Evolutionary conservation across 2,329 filamentous ascomycete genomes (phyloP).

Genomic region (Penicillium oxalicum): DNA sequence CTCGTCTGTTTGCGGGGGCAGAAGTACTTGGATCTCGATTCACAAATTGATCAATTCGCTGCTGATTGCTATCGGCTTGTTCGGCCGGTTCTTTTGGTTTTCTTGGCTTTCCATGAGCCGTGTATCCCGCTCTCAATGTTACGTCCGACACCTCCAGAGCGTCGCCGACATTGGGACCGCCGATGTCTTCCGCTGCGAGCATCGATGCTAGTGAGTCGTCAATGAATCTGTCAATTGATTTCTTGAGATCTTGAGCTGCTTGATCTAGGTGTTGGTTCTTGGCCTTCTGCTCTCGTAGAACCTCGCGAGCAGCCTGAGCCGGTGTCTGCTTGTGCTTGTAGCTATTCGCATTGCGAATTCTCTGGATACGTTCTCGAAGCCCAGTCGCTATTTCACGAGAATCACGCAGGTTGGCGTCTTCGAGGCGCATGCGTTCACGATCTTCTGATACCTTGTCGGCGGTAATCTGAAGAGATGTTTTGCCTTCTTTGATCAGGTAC

Average conservation of each 20-base stretch:
- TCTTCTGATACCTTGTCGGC: conserved; percentile 36
- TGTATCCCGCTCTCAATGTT: conserved; percentile 49
- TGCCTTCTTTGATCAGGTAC: conserved; percentile 59
- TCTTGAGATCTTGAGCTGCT: conserved; percentile 57
- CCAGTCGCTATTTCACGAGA: conserved; percentile 42
- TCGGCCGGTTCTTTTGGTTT: conserved; percentile 27
- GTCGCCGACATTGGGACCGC: conserved; percentile 75
- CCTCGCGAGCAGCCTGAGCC: conserved; percentile 57
- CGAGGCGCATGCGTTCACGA: conserved; percentile 38
- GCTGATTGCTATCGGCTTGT: conserved; percentile 36
- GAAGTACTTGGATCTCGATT: conserved; percentile 27
- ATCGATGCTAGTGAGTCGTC: conserved; percentile 64
- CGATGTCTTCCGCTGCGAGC: conserved; percentile 76
- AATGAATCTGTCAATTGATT: conserved; percentile 64
- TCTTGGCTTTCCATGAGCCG: conserved; percentile 45
- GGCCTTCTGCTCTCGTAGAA: conserved; percentile 54
- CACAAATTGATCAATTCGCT: conserved; percentile 49
- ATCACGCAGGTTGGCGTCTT: conserved; percentile 45
- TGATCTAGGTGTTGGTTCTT: conserved; percentile 56
- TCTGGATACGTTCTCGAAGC: conserved; percentile 54
- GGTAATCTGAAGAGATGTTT: conserved; percentile 49
- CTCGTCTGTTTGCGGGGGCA: conserved; percentile 38
- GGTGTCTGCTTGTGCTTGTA: conserved; percentile 54
- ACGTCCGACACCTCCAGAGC: conserved; percentile 59
- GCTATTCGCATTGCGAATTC: conserved; percentile 53